phyloP scores from a whole-genome alignment of 148 eudicot genomes.

The Tetragonia tetragonoides region DNA sequence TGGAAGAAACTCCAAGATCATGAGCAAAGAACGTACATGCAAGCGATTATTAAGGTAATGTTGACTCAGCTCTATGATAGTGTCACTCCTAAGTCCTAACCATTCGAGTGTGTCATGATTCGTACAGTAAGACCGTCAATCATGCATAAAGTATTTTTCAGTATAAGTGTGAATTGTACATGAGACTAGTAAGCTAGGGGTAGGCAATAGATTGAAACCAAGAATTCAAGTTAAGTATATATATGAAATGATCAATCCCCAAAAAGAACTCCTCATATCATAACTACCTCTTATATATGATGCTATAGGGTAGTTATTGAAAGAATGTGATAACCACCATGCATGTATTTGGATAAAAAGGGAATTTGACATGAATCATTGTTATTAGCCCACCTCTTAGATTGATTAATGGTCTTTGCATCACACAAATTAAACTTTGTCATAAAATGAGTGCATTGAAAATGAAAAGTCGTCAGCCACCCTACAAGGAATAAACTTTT shows the following conservation, averaged over 20 bases:
- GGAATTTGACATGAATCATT: constrained; percentile 8
- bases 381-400: constrained; percentile 5
- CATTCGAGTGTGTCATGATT: no score
- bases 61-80: no score
- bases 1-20: no score
- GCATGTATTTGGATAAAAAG: constrained; percentile 24
- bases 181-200: no score
- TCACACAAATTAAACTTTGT: not conserved
- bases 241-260: not conserved
- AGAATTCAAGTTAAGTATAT: not conserved
- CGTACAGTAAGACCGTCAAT: no score
- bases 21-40: no score
- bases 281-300: not conserved
- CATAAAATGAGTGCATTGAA: no score
- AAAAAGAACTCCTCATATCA: not conserved
- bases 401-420: constrained; percentile 5
- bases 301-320: not conserved
- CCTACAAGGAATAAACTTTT: not conserved
- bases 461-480: no score
- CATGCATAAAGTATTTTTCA: no score
- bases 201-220: not conserved
- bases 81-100: no score
- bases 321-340: not conserved
- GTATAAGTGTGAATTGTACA: no score
- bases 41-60: no score